These are phyloP conservation scores for Lepiota venenata DNA, from an alignment of 768 basidiomycete genomes.

Conservation along the genomic window DNA sequence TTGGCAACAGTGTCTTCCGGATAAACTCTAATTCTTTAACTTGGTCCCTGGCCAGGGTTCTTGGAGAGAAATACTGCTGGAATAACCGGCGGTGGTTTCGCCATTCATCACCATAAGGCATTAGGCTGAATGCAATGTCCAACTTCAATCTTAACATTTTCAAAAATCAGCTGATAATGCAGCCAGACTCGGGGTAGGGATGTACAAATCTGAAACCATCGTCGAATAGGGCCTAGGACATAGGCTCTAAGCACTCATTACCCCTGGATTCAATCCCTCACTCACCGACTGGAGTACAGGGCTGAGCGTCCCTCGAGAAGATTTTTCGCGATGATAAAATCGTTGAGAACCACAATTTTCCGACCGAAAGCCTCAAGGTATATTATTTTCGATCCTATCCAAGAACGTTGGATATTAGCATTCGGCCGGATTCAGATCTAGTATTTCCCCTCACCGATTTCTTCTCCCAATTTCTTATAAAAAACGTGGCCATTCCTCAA, in stretches of 20 bases:
- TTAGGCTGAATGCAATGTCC: background rate
- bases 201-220: background rate
- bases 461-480: constrained; percentile 1
- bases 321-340: constrained; percentile 6
- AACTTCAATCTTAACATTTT: background rate
- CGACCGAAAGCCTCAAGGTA: constrained; percentile 14
- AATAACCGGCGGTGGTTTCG: too few species aligned
- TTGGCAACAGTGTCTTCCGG: background rate
- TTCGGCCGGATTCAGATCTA: too few species aligned
- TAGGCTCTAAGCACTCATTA: background rate
- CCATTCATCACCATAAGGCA: background rate
- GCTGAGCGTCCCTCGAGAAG: constrained; percentile 12
- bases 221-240: background rate
- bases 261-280: too few species aligned
- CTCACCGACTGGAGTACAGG: constrained; percentile 9
- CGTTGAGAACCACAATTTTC: constrained; percentile 13
- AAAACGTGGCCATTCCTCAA: background rate
- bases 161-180: background rate
- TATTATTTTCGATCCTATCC: constrained; percentile 1
- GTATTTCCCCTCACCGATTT: background rate
- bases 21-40: background rate
- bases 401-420: background rate
- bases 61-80: too few species aligned
- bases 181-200: background rate
- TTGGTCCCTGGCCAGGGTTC: background rate